Conservation (phyloP, 2,329 filamentous ascomycete genomes). For the Penicillium sp. region DNA sequence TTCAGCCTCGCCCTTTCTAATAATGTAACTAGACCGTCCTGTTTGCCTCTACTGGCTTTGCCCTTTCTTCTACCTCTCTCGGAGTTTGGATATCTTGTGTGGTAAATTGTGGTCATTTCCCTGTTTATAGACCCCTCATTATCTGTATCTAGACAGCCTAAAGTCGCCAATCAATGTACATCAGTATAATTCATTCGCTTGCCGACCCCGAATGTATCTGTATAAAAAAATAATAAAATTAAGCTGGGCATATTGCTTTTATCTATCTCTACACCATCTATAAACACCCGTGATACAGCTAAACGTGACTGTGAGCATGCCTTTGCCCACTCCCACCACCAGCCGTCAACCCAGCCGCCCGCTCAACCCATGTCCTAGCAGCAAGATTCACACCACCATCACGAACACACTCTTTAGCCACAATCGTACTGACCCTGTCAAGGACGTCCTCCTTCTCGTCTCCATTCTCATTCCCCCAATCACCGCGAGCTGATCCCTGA, state of each 20-base stretch:
- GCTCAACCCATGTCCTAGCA: conserved; percentile 57
- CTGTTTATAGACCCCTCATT: neutral
- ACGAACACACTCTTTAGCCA: conserved; percentile 58
- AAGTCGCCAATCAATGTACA: conserved; percentile 1
- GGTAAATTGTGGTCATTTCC: neutral
- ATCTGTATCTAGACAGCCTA: neutral
- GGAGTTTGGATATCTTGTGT: neutral
- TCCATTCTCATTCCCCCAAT: conserved; percentile 23
- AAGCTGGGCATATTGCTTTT: neutral
- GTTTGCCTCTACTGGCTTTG: neutral
- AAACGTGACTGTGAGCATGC: conserved; percentile 7
- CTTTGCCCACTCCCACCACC: conserved; percentile 48
- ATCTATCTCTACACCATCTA: neutral
- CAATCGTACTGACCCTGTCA: conserved; percentile 65
- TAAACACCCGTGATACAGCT: neutral
- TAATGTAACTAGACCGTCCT: neutral
- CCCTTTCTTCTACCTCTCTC: neutral
- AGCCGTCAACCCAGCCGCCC: conserved; percentile 54
- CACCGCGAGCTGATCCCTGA: neutral
- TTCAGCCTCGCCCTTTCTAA: neutral
- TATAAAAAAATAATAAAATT: neutral
- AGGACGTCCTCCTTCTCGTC: conserved; percentile 52
- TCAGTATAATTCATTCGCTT: neutral
- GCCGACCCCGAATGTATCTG: neutral
- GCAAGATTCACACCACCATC: conserved; percentile 51